phyloP scores from a whole-genome alignment of 306 rosid genomes.

The Trichosanthes truncata region DNA sequence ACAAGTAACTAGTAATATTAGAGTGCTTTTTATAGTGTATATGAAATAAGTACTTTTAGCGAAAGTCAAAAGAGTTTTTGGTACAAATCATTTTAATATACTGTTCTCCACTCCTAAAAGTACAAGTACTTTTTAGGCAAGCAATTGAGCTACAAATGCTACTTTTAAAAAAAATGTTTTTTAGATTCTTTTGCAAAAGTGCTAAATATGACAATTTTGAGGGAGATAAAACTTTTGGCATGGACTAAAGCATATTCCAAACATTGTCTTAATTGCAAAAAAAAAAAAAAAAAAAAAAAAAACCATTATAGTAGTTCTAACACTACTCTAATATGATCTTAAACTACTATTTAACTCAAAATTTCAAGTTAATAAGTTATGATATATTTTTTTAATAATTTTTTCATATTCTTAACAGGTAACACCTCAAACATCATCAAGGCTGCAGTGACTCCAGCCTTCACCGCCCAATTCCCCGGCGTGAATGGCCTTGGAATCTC shows the following conservation, averaged over 20 bases:
- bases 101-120: background rate
- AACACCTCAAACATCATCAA: slow-evolving; percentile 73
- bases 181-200: too few relatives aligned
- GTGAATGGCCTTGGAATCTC: slow-evolving; percentile 75
- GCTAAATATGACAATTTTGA: background rate
- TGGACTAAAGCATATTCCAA: too few relatives aligned
- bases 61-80: background rate
- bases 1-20: background rate
- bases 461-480: slow-evolving; percentile 51
- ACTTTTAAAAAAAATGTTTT: too few relatives aligned
- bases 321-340: too few relatives aligned
- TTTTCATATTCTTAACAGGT: background rate
- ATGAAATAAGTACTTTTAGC: background rate
- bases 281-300: too few relatives aligned
- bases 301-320: too few relatives aligned
- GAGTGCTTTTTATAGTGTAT: background rate
- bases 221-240: too few relatives aligned
- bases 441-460: slow-evolving; percentile 56
- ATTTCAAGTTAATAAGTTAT: background rate
- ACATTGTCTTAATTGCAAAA: too few relatives aligned
- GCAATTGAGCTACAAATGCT: too few relatives aligned
- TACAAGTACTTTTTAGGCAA: background rate
- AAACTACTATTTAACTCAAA: background rate
- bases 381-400: background rate
- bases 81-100: background rate